Conservation (phyloP, 2,329 filamentous ascomycete species). For the Dothistroma pini region DNA sequence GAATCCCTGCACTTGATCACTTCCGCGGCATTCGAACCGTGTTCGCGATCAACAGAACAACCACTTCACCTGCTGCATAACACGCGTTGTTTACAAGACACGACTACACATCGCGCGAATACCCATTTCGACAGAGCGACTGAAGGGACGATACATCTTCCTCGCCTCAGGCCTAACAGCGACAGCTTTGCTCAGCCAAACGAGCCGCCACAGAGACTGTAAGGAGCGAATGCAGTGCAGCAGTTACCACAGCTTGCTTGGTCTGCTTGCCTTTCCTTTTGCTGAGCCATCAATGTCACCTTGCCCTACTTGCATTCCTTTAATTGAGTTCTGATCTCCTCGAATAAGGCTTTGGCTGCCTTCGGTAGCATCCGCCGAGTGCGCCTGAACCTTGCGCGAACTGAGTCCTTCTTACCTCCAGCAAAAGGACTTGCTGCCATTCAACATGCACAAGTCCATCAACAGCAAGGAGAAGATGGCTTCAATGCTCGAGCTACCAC, state of each 20-base stretch:
- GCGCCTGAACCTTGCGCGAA: background rate
- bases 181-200: background rate
- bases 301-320: too few species aligned
- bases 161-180: too few species aligned
- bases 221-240: background rate
- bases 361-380: background rate
- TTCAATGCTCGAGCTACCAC: slow-evolving; percentile 20
- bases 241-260: background rate
- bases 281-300: background rate
- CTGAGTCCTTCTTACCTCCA: background rate
- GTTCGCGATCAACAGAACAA: background rate
- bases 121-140: too few species aligned
- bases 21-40: background rate
- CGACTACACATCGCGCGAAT: background rate
- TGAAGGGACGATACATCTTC: too few species aligned
- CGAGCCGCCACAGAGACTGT: background rate
- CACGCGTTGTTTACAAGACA: background rate
- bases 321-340: too few species aligned
- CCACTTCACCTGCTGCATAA: background rate
- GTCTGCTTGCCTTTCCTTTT: background rate
- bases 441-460: background rate
- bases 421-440: background rate
- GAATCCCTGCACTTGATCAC: background rate
- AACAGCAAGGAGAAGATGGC: slow-evolving; percentile 4
- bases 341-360: background rate